Conservation (phyloP, 176 grass and related monocot genomes). For the Oropetium thomaeum region DNA sequence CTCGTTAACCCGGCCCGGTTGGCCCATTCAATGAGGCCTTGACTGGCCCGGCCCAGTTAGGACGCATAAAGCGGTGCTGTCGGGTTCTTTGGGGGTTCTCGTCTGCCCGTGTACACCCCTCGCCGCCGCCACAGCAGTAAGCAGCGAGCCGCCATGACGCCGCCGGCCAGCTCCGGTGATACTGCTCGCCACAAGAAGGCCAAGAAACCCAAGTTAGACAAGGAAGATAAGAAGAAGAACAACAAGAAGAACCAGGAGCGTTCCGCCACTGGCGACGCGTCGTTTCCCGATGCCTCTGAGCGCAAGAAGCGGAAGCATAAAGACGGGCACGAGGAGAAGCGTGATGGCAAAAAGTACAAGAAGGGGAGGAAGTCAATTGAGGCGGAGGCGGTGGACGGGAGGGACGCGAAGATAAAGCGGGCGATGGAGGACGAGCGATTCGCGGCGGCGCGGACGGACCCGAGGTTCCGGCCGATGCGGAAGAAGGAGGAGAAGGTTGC, state of each 20-base stretch:
- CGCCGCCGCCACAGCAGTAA: neutral
- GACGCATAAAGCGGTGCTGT: neutral
- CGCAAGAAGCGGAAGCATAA: slow-evolving; percentile 49
- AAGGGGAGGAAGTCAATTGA: slow-evolving; percentile 19
- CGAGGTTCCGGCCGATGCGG: slow-evolving; percentile 68
- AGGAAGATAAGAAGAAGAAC: slow-evolving; percentile 24
- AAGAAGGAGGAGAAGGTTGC: slow-evolving; percentile 69
- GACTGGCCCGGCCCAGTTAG: neutral
- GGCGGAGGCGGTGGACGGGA: neutral
- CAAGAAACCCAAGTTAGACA: slow-evolving; percentile 18
- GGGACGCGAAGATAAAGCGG: slow-evolving; percentile 32
- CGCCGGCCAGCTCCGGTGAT: slow-evolving; percentile 32
- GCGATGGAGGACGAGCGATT: slow-evolving; percentile 67
- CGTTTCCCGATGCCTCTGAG: neutral
- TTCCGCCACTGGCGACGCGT: neutral
- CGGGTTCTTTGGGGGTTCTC: too few relatives aligned
- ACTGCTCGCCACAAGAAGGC: slow-evolving; percentile 20
- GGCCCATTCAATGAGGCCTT: too few relatives aligned
- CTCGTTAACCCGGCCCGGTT: too few relatives aligned
- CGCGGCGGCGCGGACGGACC: slow-evolving; percentile 52
- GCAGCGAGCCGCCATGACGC: slow-evolving; percentile 38
- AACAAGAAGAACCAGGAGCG: slow-evolving; percentile 22
- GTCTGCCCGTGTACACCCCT: neutral
- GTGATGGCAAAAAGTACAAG: slow-evolving; percentile 27
- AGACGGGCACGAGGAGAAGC: slow-evolving; percentile 32